A percentile compares a stretch with the other conserved stretches of the same genome.
These are phyloP conservation scores for Coniella lustricola DNA, from an alignment of 2,329 filamentous ascomycete species.

Conservation along the genomic window DNA sequence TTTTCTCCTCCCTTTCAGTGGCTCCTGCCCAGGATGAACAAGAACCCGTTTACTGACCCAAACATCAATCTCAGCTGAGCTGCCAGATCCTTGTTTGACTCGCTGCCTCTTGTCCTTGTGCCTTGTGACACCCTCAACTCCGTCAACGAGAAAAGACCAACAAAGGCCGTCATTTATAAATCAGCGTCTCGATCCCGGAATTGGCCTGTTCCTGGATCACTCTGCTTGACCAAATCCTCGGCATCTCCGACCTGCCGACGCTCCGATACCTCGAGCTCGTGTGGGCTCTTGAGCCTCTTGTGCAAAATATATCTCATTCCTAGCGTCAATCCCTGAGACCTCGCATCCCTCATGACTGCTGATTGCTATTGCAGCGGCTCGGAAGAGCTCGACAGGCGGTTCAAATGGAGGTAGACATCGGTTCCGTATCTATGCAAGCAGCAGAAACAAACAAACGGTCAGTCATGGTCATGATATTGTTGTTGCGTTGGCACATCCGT, in stretches of 20 bases:
- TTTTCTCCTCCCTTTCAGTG: too few relatives aligned
- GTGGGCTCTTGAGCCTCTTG: slow-evolving; percentile 55
- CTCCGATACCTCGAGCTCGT: slow-evolving; percentile 65
- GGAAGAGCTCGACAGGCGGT: slow-evolving; percentile 88
- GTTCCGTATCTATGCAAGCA: slow-evolving; percentile 72
- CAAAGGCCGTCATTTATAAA: slow-evolving; percentile 22
- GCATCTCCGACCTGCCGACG: slow-evolving; percentile 86
- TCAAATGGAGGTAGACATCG: slow-evolving; percentile 96
- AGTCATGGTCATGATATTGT: too few relatives aligned
- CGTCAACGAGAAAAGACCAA: neutral
- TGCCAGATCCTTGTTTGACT: too few relatives aligned
- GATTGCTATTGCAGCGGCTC: slow-evolving; percentile 93
- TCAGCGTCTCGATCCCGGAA: slow-evolving; percentile 20
- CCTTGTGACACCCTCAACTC: neutral
- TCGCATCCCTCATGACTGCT: slow-evolving; percentile 76
- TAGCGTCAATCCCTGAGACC: slow-evolving; percentile 59
- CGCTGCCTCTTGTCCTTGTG: neutral
- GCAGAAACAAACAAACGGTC: too few relatives aligned
- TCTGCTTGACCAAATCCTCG: slow-evolving; percentile 63
- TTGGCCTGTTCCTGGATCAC: slow-evolving; percentile 11
- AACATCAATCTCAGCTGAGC: too few relatives aligned
- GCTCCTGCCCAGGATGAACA: too few relatives aligned
- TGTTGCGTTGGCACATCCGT: slow-evolving; percentile 1
- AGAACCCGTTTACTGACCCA: too few relatives aligned
- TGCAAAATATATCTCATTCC: slow-evolving; percentile 42